Percentiles rank a stretch among this genome's conserved stretches.
phyloP scores from a whole-genome alignment of 1,284 basidiomycete genomes.

The Sporisorium reilianum region DNA sequence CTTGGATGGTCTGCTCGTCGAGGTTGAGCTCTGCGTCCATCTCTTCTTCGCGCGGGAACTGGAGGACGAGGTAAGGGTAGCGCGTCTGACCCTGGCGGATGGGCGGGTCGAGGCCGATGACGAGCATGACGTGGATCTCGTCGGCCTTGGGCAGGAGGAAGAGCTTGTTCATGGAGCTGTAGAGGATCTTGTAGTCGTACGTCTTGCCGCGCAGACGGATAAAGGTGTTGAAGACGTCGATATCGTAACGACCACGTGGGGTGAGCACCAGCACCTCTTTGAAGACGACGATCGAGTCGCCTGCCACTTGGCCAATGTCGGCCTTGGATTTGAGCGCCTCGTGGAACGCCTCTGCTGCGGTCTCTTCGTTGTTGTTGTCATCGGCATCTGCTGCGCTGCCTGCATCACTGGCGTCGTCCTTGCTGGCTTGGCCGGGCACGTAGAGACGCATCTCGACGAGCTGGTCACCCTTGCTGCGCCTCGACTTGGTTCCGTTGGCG shows the following conservation, averaged over 20 bases:
- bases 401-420: conserved; percentile 70
- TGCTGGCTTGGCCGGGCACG: conserved; percentile 82
- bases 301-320: conserved; percentile 90
- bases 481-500: conserved; percentile 44
- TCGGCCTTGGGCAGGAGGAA: conserved; percentile 95
- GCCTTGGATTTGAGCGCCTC: conserved; percentile 96
- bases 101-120: conserved; percentile 75
- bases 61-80: conserved; percentile 97
- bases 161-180: conserved; percentile 86
- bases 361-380: conserved; percentile 74
- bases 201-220: conserved; percentile 95
- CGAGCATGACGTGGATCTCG: conserved; percentile 94
- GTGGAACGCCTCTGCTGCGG: conserved; percentile 95
- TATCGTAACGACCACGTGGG: conserved; percentile 92
- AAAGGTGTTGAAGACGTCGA: conserved; percentile 97
- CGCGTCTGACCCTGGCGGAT: conserved; percentile 98
- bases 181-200: conserved; percentile 98
- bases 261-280: conserved; percentile 97
- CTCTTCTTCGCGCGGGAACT: conserved; percentile 95
- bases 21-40: conserved; percentile 95
- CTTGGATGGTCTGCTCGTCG: conserved; percentile 74
- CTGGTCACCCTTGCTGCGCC: conserved; percentile 72
- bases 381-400: conserved; percentile 72
- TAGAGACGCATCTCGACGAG: conserved; percentile 97
- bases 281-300: conserved; percentile 93